Evolutionary conservation across 345 rosid species (phyloP).

Genomic region (Euphorbia lathyris): DNA sequence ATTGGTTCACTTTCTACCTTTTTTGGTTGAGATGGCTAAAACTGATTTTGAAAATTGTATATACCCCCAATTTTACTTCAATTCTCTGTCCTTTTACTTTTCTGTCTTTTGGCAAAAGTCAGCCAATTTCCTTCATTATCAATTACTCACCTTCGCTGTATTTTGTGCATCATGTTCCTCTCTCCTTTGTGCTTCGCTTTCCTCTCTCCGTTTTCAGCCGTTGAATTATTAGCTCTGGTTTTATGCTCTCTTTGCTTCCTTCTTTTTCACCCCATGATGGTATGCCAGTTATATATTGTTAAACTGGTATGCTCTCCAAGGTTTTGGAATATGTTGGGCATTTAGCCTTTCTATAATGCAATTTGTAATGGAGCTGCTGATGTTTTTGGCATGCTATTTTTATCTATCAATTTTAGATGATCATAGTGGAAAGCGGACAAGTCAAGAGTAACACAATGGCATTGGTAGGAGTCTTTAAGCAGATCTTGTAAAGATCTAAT

Average conservation of each 20-base stretch:
- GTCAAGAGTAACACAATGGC: background rate
- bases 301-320: background rate
- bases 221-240: too few species aligned
- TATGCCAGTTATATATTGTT: too few species aligned
- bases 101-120: too few species aligned
- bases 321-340: background rate
- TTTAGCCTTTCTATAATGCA: constrained; percentile 6
- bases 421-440: background rate
- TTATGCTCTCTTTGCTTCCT: too few species aligned
- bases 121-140: too few species aligned
- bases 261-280: too few species aligned
- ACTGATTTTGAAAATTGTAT: background rate
- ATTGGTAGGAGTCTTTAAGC: background rate
- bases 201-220: too few species aligned
- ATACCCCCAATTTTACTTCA: too few species aligned
- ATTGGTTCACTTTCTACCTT: background rate
- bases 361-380: constrained; percentile 12
- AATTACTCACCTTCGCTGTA: too few species aligned
- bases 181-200: too few species aligned
- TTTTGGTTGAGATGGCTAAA: background rate
- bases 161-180: too few species aligned
- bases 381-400: background rate
- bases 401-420: background rate
- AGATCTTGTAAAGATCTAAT: background rate
- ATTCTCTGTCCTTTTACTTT: too few species aligned